Percentiles rank a stretch among this genome's conserved stretches.
Evolutionary conservation across 1,284 basidiomycete species (phyloP).

Genomic region (Ustilago curta): DNA sequence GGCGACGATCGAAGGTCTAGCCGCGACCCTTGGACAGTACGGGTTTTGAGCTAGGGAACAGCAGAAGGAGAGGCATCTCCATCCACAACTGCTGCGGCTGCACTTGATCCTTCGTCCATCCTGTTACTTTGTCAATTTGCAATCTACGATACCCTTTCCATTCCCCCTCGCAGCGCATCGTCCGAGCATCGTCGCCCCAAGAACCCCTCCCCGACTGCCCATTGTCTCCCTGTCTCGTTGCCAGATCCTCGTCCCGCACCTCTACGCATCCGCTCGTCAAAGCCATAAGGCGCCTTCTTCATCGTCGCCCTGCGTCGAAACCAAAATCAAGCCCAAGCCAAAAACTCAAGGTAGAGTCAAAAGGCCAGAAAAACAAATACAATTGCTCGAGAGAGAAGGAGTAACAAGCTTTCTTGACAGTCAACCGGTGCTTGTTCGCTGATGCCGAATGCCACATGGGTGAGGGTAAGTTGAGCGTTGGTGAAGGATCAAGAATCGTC

Average conservation of each 20-base stretch:
- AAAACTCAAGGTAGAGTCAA: background rate
- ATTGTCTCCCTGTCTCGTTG: too few species aligned
- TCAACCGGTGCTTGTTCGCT: background rate
- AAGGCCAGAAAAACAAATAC: constrained; percentile 46
- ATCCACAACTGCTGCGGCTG: background rate
- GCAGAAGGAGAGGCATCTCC: too few species aligned
- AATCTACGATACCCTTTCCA: constrained; percentile 21
- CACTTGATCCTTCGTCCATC: too few species aligned
- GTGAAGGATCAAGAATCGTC: too few species aligned
- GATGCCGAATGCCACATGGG: background rate
- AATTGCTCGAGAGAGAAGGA: background rate
- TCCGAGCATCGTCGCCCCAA: too few species aligned
- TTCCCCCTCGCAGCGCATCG: too few species aligned
- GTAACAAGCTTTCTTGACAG: constrained; percentile 6
- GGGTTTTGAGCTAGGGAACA: background rate
- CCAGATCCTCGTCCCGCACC: too few species aligned
- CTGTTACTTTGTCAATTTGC: constrained; percentile 1
- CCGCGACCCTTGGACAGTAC: background rate
- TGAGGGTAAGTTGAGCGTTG: too few species aligned
- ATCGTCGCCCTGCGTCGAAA: too few species aligned
- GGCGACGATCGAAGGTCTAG: constrained; percentile 40
- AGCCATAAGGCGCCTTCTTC: too few species aligned
- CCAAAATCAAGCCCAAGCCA: background rate
- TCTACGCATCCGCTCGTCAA: too few species aligned
- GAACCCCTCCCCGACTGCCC: too few species aligned